These are phyloP conservation scores for Cercospora brassicicola DNA, from an alignment of 2,329 filamentous ascomycete genomes.

Conservation along the genomic window DNA sequence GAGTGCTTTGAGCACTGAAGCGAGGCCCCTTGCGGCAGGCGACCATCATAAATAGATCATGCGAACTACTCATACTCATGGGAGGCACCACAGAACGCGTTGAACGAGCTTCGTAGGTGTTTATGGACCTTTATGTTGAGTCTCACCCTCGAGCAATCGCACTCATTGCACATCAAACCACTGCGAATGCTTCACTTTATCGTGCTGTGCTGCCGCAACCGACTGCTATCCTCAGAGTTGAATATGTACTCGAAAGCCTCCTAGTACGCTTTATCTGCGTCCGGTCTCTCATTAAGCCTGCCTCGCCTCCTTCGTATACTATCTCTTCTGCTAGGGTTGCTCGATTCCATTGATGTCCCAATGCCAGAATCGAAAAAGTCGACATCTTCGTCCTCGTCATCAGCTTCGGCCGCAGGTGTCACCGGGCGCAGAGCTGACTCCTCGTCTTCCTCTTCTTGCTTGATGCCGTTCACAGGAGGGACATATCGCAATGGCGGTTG, in stretches of 20 bases:
- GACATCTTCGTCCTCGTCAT: conserved; percentile 49
- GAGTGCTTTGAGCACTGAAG: not conserved
- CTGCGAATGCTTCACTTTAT: not conserved
- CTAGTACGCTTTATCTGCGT: conserved; percentile 15
- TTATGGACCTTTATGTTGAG: not conserved
- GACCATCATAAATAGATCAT: not conserved
- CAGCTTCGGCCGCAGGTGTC: conserved; percentile 35
- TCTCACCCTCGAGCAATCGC: not conserved
- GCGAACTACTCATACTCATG: not conserved
- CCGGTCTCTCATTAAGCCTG: conserved; percentile 17
- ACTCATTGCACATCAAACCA: not conserved
- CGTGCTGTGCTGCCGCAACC: conserved; percentile 11
- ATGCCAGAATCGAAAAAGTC: conserved; percentile 49
- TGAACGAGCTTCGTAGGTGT: not conserved
- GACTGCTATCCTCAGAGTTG: conserved; percentile 7
- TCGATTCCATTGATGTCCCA: conserved; percentile 51
- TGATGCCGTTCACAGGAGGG: conserved; percentile 27
- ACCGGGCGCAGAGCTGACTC: conserved; percentile 25
- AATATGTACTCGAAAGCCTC: conserved; percentile 15
- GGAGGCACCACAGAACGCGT: not conserved
- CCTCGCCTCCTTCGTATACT: conserved; percentile 36
- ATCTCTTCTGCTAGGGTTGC: conserved; percentile 31
- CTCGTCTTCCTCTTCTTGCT: conserved; percentile 34
- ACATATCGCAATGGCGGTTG: conserved; percentile 45
- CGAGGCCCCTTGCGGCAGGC: conserved; percentile 2